Conservation (phyloP, 495 filamentous ascomycete species). For the Talaromyces thailandensis region DNA sequence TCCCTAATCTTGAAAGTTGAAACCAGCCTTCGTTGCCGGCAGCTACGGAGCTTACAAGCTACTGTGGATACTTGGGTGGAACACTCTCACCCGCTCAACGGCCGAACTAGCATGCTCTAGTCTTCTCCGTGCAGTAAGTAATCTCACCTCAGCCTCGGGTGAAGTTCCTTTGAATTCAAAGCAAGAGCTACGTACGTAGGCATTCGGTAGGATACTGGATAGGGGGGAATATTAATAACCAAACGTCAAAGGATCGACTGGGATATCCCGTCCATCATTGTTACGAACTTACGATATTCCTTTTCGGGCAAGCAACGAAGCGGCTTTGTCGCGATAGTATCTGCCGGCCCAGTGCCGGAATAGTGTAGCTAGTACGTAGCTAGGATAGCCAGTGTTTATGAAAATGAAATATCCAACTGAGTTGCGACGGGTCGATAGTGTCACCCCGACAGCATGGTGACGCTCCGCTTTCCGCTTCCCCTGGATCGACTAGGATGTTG, state of each 20-base stretch:
- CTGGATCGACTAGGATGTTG: neutral
- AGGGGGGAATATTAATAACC: neutral
- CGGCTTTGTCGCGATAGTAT: neutral
- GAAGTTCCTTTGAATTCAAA: neutral
- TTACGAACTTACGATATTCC: neutral
- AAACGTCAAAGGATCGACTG: neutral
- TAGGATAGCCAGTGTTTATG: neutral
- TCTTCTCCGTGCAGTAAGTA: too few species aligned
- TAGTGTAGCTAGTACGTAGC: neutral
- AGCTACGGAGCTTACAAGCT: neutral
- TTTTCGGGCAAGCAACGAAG: neutral
- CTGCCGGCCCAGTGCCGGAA: too few species aligned
- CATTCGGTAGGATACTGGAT: neutral
- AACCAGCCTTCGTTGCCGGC: neutral
- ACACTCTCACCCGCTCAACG: neutral
- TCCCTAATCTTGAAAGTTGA: neutral
- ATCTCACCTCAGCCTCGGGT: neutral
- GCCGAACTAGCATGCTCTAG: too few species aligned
- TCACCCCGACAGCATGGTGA: neutral
- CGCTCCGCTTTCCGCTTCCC: neutral
- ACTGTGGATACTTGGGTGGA: neutral
- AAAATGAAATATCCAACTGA: neutral
- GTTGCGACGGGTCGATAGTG: neutral
- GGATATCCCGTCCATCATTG: neutral
- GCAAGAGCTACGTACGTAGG: neutral